These are phyloP conservation scores for Botrytis porri DNA, from an alignment of 2,329 filamentous ascomycete genomes.

Conservation along the genomic window DNA sequence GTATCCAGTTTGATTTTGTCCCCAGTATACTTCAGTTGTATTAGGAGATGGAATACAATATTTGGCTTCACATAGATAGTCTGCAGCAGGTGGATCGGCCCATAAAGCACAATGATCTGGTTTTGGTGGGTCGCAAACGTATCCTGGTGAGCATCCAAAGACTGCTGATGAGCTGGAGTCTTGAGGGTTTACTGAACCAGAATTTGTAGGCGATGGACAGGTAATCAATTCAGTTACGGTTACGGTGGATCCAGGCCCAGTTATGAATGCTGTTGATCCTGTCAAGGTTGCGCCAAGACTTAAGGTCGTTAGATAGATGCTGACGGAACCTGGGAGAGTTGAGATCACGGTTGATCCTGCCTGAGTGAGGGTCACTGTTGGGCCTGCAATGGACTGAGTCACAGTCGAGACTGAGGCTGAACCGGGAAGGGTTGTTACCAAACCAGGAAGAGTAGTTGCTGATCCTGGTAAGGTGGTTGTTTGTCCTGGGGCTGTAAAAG, in stretches of 20 bases:
- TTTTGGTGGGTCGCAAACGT: constrained; percentile 42
- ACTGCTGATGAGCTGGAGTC: constrained; percentile 34
- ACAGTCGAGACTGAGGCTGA: constrained; percentile 16
- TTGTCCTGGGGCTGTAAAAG: not conserved
- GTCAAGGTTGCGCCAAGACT: constrained; percentile 11
- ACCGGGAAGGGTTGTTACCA: constrained; percentile 16
- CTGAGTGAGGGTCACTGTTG: constrained; percentile 11
- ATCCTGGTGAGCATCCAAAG: constrained; percentile 46
- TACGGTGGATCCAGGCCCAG: constrained; percentile 21
- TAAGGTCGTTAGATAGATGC: constrained; percentile 21
- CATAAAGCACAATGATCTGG: constrained; percentile 42
- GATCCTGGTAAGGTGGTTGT: constrained; percentile 6
- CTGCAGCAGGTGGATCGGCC: constrained; percentile 40
- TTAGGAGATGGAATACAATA: constrained; percentile 41
- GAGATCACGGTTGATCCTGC: constrained; percentile 24
- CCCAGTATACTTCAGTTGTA: constrained; percentile 42
- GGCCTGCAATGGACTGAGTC: constrained; percentile 1
- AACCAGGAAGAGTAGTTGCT: not conserved
- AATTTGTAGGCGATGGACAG: constrained; percentile 32
- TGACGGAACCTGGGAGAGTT: constrained; percentile 16
- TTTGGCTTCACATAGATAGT: constrained; percentile 42
- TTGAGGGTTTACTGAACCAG: constrained; percentile 29
- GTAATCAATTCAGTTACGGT: constrained; percentile 25
- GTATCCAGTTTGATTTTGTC: constrained; percentile 46
- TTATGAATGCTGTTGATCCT: constrained; percentile 15